Conservation (phyloP, 1,284 basidiomycete species). For the Volvariella volvacea region DNA sequence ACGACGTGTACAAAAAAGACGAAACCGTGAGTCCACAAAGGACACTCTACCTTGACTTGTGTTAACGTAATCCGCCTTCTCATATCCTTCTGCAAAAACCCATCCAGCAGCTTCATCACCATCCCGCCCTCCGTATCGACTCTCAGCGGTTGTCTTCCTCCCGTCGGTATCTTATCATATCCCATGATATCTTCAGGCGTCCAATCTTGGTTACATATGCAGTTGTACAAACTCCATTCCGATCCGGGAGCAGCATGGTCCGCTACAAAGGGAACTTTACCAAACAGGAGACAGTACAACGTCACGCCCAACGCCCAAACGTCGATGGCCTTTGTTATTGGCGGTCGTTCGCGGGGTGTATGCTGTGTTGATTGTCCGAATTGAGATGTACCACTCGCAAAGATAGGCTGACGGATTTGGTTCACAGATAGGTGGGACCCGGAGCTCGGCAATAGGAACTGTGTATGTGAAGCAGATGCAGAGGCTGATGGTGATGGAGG, state of each 20-base stretch:
- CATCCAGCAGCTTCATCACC: slow-evolving; percentile 68
- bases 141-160: slow-evolving; percentile 42
- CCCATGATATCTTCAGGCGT: slow-evolving; percentile 71
- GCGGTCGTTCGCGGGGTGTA: slow-evolving; percentile 34
- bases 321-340: slow-evolving; percentile 93
- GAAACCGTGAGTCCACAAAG: background rate
- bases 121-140: slow-evolving; percentile 45
- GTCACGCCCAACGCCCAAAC: slow-evolving; percentile 99
- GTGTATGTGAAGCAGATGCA: slow-evolving; percentile 8
- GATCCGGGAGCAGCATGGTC: slow-evolving; percentile 30
- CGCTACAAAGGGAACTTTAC: slow-evolving; percentile 38
- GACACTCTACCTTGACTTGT: slow-evolving; percentile 67
- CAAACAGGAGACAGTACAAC: slow-evolving; percentile 92
- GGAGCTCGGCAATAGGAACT: slow-evolving; percentile 7
- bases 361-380: slow-evolving; percentile 5
- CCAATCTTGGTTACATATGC: slow-evolving; percentile 81
- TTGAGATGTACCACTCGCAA: slow-evolving; percentile 8
- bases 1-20: slow-evolving; percentile 20
- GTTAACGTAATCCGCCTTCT: slow-evolving; percentile 75
- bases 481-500: slow-evolving; percentile 10
- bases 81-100: slow-evolving; percentile 82
- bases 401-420: slow-evolving; percentile 8
- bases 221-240: slow-evolving; percentile 81
- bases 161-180: slow-evolving; percentile 57
- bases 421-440: slow-evolving; percentile 5